Evolutionary conservation across 345 rosid genomes (phyloP), one percentile per base, ranked within the genome.

Genomic region (Cardamine chenopodiifolia): DNA sequence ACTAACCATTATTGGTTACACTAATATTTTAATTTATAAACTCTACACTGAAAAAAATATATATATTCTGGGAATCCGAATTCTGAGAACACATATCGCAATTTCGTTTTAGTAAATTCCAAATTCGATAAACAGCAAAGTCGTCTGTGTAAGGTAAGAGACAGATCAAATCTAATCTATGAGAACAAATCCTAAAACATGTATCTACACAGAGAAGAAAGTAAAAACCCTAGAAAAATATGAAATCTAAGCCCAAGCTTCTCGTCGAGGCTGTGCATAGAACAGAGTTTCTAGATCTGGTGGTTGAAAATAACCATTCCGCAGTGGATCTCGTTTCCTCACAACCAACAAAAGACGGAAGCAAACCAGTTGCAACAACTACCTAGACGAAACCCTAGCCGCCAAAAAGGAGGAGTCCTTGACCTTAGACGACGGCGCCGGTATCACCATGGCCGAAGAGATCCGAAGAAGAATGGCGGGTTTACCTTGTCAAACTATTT

Each of bases 401-500:
- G n/a, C n/a, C n/a, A n/a, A n/a, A n/a, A n/a, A n/a, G n/a, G n/a
- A n/a, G n/a, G n/a, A n/a, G n/a, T n/a, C n/a, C n/a, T n/a, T n/a
- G n/a, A n/a, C n/a, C n/a, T n/a, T n/a, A n/a, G n/a, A n/a, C n/a
- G n/a, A n/a, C n/a, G n/a, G n/a, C n/a, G n/a, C n/a, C n/a, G n/a
- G n/a, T n/a, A n/a, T n/a, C n/a, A n/a, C n/a, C n/a, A n/a, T n/a
- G n/a, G n/a, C n/a, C n/a, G n/a, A n/a, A n/a, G n/a, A n/a, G n/a
- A n/a, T n/a, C n/a, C n/a, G n/a, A n/a, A n/a, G n/a, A n/a, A n/a
- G n/a, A n/a, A n/a, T n/a, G n/a, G n/a, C n/a, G n/a, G 96, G 92
- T 31, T 76, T 94, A 14, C 96, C 96, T 3, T 93, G 95, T n/a
- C 93, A 85, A 78, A 90, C 95, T 35, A 77, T 88, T 20, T 83